phyloP scores from a whole-genome alignment of 2,329 filamentous ascomycete genomes.

The Cytospora paraplurivora region DNA sequence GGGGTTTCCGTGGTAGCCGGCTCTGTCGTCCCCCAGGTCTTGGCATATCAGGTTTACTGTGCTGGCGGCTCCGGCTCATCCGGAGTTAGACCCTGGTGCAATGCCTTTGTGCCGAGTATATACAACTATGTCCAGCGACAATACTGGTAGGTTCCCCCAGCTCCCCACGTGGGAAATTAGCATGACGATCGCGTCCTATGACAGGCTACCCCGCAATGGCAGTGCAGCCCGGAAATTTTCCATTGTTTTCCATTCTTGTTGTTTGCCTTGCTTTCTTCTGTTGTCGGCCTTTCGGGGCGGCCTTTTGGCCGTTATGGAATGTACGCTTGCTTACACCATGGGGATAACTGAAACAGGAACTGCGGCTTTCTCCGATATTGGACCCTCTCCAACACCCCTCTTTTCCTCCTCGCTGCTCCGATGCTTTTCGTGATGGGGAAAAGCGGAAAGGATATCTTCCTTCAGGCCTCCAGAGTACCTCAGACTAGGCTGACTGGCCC shows the following conservation, averaged over 20 bases:
- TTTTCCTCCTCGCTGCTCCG: slow-evolving; percentile 82
- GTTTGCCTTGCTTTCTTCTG: background rate
- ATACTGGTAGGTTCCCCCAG: slow-evolving; percentile 71
- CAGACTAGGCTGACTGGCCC: background rate
- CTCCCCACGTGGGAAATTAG: no score
- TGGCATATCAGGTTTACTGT: slow-evolving; percentile 77
- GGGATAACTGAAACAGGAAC: slow-evolving; percentile 60
- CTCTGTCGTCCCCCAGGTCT: slow-evolving; percentile 69
- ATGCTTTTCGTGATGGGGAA: slow-evolving; percentile 68
- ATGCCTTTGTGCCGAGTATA: slow-evolving; percentile 73
- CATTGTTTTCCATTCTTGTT: background rate
- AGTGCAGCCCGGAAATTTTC: background rate
- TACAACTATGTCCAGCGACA: slow-evolving; percentile 85
- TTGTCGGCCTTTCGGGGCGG: background rate
- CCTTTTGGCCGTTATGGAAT: background rate
- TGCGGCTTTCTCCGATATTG: slow-evolving; percentile 88
- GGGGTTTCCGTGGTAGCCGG: slow-evolving; percentile 70
- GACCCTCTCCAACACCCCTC: slow-evolving; percentile 80
- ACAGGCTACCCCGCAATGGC: background rate
- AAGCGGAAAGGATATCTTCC: slow-evolving; percentile 55
- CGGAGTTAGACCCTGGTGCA: slow-evolving; percentile 72
- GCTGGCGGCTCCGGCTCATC: slow-evolving; percentile 32
- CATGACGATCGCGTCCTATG: background rate
- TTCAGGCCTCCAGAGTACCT: slow-evolving; percentile 14
- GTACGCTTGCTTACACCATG: slow-evolving; percentile 12